Conservation (phyloP, 2,329 filamentous ascomycete genomes). For the Dothidotthia symphoricarpi region DNA sequence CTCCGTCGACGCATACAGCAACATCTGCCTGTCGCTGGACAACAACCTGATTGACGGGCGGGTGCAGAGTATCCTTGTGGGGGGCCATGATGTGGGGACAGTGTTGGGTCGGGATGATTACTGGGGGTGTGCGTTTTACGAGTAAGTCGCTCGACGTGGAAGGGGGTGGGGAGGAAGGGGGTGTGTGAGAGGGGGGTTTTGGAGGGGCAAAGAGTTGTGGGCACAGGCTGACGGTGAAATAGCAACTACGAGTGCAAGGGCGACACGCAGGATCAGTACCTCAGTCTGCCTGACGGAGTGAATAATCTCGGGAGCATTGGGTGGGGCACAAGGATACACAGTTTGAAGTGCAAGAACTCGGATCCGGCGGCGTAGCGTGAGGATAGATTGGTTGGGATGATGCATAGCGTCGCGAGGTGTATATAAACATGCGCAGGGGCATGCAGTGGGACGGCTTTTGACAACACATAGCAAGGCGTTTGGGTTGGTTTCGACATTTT, state of each 20-base stretch:
- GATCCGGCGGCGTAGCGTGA: conserved; percentile 7
- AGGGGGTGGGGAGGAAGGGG: not conserved
- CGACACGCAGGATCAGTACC: conserved; percentile 14
- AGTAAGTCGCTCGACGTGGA: conserved; percentile 21
- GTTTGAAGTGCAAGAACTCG: conserved; percentile 28
- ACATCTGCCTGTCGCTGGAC: conserved; percentile 30
- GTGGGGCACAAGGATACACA: conserved; percentile 31
- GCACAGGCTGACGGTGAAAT: conserved; percentile 5
- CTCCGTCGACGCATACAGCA: conserved; percentile 31
- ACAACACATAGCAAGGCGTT: not conserved
- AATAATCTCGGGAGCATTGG: conserved; percentile 33
- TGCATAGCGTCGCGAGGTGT: too few relatives aligned
- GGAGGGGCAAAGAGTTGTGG: not conserved
- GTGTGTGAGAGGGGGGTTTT: not conserved
- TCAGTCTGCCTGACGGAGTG: conserved; percentile 30
- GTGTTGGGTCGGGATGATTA: conserved; percentile 29
- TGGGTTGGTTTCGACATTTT: not conserved
- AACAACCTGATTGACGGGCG: conserved; percentile 40
- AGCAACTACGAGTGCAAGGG: conserved; percentile 36
- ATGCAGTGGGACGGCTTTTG: too few relatives aligned
- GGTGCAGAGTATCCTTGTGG: conserved; percentile 33
- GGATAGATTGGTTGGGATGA: not conserved
- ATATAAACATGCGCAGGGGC: not conserved
- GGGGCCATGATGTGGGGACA: conserved; percentile 26
- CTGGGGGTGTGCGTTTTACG: conserved; percentile 38